phyloP scores from a whole-genome alignment of 345 rosid genomes.

The Heritiera littoralis region DNA sequence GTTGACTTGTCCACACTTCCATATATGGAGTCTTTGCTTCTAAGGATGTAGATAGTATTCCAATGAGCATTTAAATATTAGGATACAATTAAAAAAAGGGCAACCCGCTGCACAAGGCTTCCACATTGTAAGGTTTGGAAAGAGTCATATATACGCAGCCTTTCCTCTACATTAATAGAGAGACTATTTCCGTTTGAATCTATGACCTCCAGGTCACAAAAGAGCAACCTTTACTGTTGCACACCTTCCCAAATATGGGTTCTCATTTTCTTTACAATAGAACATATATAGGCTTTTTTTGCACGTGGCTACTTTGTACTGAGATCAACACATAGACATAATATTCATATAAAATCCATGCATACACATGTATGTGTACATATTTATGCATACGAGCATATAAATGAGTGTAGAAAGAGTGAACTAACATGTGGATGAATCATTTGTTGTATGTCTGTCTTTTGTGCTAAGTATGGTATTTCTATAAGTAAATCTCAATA shows the following conservation, averaged over 20 bases:
- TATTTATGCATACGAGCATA: not conserved
- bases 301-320: not conserved
- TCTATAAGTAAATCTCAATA: not conserved
- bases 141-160: too few relatives aligned
- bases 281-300: not conserved
- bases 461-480: not conserved
- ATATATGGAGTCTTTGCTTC: not conserved
- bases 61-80: not conserved
- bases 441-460: not conserved
- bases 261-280: not conserved
- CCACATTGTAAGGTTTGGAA: too few relatives aligned
- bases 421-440: not conserved
- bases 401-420: not conserved
- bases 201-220: too few relatives aligned
- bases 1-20: too few relatives aligned
- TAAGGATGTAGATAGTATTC: not conserved
- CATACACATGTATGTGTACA: too few relatives aligned
- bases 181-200: too few relatives aligned
- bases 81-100: not conserved
- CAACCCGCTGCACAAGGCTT: too few relatives aligned
- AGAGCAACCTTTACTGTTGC: too few relatives aligned
- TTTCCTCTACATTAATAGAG: too few relatives aligned
- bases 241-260: not conserved
- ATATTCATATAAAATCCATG: too few relatives aligned
- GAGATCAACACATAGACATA: not conserved